Base-by-base conservation (phyloP, 225 moss, liverwort and hornwort genomes). In the Pseudoscleropodium purum region DNA sequence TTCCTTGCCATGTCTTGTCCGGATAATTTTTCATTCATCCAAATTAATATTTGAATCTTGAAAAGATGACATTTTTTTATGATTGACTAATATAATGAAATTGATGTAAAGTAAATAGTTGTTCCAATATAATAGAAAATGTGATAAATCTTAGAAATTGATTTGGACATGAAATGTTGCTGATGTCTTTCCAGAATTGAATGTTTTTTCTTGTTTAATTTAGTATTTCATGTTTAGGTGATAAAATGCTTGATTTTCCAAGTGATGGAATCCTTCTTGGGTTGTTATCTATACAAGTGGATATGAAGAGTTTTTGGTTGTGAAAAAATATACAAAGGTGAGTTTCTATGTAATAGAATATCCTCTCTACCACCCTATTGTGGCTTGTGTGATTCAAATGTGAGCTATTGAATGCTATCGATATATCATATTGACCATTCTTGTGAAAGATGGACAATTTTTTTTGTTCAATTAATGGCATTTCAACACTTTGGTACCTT, bases 241-340 rank as follows among this genome's bases (percentile, higher is more conserved):
- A 12, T 60, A 19, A 73, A 36, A 59, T 64, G 39, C 49, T 29
- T 59, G 47, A 24, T 87, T 39, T 79, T 88, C 8, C 90, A 97
- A 90, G 95, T 96, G 29, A 17, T 45, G 3, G 4, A 47, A 47
- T 31, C 36, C 43, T 94, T 94, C 6, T 86, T 98, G 26, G 30
- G 95, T 98, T 82, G 95, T 97, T 89, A 95, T 83, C 96, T 95
- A 27, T 13, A 51, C 10, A 51, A 51, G 51, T 51, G 13, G 52
- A 52, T 52, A 15, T 15, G 4, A 4, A 52, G 52, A 52, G 52
- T 1, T 52, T 52, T 52, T 15, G 16, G 52, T 52, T 52, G 15
- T 52, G 52, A 52, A 13, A 52, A 52, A 52, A 16, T 52, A 15
- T 52, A 52, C 13, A 52, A 52, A 52, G 52, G 52, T 52, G 52